These are phyloP conservation scores for Apophysomyces variabilis DNA, from an alignment of 371 early-diverging fungal species.

Conservation along the genomic window DNA sequence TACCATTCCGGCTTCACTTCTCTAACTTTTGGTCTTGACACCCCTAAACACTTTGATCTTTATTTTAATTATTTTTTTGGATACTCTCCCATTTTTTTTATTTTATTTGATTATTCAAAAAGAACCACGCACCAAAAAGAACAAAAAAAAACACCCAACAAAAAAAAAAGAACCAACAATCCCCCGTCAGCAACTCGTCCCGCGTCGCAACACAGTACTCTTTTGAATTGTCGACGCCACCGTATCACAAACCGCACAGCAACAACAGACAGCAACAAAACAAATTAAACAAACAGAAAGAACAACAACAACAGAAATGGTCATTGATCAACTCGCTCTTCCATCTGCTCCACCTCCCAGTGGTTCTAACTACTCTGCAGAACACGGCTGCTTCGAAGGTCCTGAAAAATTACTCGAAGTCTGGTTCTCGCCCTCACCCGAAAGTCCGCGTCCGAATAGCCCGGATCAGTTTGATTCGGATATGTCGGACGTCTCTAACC, in stretches of 20 bases:
- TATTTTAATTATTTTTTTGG: not conserved
- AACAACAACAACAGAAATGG: conserved; percentile 14
- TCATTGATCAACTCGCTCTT: conserved; percentile 13
- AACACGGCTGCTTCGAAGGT: conserved; percentile 79
- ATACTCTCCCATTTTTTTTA: not conserved
- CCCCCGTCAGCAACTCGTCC: no score
- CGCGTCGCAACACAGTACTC: no score
- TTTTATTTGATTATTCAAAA: conserved; percentile 5
- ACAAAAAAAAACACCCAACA: not conserved
- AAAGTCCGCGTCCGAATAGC: not conserved
- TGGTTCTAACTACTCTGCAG: conserved; percentile 47
- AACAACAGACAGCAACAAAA: no score
- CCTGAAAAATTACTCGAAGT: conserved; percentile 97
- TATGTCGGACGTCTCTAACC: conserved; percentile 36
- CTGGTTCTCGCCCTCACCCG: conserved; percentile 78
- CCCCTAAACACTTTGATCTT: conserved; percentile 21
- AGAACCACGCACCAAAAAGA: not conserved
- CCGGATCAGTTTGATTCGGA: conserved; percentile 30
- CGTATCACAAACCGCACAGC: no score
- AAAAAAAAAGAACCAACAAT: no score
- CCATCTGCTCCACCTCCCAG: conserved; percentile 35
- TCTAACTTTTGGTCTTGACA: conserved; percentile 58
- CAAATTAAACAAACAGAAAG: no score
- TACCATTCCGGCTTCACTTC: conserved; percentile 56
- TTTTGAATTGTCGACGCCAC: no score